phyloP scores from a whole-genome alignment of 2,329 filamentous ascomycete genomes.

The Xylariaceae sp. region DNA sequence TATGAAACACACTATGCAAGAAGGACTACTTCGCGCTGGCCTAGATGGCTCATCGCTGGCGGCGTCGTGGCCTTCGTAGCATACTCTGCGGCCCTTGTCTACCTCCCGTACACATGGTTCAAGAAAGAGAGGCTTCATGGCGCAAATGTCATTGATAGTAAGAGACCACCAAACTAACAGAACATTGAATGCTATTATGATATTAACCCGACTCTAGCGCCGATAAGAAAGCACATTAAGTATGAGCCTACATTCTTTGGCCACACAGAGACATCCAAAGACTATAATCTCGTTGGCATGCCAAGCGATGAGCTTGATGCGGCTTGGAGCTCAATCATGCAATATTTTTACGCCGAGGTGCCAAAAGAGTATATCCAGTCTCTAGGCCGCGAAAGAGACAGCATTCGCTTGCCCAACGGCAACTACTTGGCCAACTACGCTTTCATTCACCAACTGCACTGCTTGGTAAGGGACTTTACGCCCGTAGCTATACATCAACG shows the following conservation, averaged over 20 bases:
- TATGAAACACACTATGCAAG: conserved; percentile 2
- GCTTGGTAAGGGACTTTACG: conserved; percentile 11
- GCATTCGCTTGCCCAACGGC: conserved; percentile 21
- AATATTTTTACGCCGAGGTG: conserved; percentile 23
- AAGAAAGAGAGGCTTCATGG: conserved; percentile 20
- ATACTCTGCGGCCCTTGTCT: conserved; percentile 17
- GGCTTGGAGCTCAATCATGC: conserved; percentile 20
- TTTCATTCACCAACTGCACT: conserved; percentile 22
- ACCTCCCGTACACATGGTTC: conserved; percentile 17
- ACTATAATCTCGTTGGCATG: conserved; percentile 17
- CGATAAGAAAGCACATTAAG: conserved; percentile 16
- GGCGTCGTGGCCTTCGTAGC: conserved; percentile 11
- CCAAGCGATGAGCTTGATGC: conserved; percentile 19
- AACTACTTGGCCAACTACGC: conserved; percentile 25
- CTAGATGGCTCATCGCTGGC: conserved; percentile 9
- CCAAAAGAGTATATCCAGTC: conserved; percentile 21
- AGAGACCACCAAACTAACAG: background rate
- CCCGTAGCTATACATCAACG: too few species aligned
- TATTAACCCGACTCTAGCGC: conserved; percentile 6
- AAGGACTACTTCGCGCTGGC: conserved; percentile 7
- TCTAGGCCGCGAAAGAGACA: conserved; percentile 17
- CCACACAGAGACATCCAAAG: conserved; percentile 18
- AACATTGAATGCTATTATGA: too few species aligned
- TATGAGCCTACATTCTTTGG: conserved; percentile 20
- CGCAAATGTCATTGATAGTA: conserved; percentile 22